A percentile compares a stretch with the other conserved stretches of the same genome.
phyloP scores from a whole-genome alignment of 352 stramenopile genomes.

The Paralagenidium karlingii region DNA sequence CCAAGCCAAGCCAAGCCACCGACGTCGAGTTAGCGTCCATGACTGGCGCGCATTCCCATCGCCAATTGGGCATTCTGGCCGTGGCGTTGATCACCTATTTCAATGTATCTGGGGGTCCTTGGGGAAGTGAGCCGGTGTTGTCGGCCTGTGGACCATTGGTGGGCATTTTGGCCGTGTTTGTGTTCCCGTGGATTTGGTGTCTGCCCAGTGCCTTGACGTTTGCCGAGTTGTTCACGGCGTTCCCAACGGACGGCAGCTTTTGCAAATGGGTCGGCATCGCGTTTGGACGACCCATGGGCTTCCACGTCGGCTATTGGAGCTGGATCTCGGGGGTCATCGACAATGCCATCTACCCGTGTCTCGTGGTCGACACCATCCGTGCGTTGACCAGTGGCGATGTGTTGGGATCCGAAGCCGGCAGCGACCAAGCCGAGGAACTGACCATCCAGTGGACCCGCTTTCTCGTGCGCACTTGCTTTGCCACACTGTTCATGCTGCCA shows the following conservation, averaged over 20 bases:
- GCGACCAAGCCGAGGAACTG: slow-evolving; percentile 3
- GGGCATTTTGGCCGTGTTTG: slow-evolving; percentile 41
- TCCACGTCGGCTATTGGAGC: slow-evolving; percentile 76
- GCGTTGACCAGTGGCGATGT: slow-evolving; percentile 17
- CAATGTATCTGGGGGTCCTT: slow-evolving; percentile 58
- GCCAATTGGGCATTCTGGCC: slow-evolving; percentile 46
- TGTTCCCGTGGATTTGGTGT: slow-evolving; percentile 66
- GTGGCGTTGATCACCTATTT: slow-evolving; percentile 74
- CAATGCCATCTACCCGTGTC: slow-evolving; percentile 74
- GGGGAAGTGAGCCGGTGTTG: slow-evolving; percentile 52
- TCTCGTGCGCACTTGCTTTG: slow-evolving; percentile 29
- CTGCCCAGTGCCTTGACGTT: slow-evolving; percentile 55
- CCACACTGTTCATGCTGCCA: slow-evolving; percentile 56
- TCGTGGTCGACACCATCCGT: slow-evolving; percentile 64
- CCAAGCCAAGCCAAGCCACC: too few relatives aligned
- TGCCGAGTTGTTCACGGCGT: slow-evolving; percentile 67
- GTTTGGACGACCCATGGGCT: slow-evolving; percentile 75
- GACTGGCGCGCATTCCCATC: slow-evolving; percentile 46
- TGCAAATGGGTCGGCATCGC: slow-evolving; percentile 69
- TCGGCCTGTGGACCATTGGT: slow-evolving; percentile 45
- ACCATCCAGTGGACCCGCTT: slow-evolving; percentile 22
- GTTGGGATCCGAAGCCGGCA: slow-evolving; percentile 3
- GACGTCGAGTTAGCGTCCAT: too few relatives aligned
- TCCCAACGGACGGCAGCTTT: slow-evolving; percentile 69
- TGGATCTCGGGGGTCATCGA: slow-evolving; percentile 75